phyloP scores from a whole-genome alignment of 129 eudicot genomes.

The Ambrosia trifida region DNA sequence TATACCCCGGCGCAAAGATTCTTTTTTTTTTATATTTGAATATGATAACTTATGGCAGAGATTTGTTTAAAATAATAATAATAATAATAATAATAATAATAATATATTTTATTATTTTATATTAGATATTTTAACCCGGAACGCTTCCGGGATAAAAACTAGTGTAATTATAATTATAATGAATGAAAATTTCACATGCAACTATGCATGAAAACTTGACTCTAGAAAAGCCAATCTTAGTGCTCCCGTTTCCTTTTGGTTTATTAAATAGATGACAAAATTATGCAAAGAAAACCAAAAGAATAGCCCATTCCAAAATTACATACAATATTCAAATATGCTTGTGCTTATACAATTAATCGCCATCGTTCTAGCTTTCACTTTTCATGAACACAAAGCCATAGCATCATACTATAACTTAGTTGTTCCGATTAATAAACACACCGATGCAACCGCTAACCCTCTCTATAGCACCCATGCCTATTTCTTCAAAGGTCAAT shows the following conservation, averaged over 20 bases:
- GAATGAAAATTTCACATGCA: too few relatives aligned
- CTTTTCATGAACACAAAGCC: not conserved
- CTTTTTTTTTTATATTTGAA: too few relatives aligned
- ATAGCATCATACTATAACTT: not conserved
- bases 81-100: too few relatives aligned
- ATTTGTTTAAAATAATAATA: too few relatives aligned
- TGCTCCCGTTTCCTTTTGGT: conserved; percentile 4
- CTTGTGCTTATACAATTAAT: not conserved
- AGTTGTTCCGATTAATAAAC: conserved; percentile 18
- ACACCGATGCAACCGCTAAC: conserved; percentile 1
- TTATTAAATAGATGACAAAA: not conserved
- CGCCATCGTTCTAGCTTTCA: conserved; percentile 6
- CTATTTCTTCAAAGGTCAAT: not conserved
- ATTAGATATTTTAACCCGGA: too few relatives aligned
- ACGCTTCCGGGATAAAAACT: too few relatives aligned
- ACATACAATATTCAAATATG: conserved; percentile 7
- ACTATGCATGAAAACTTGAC: not conserved
- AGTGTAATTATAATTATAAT: too few relatives aligned
- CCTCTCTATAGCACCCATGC: conserved; percentile 15
- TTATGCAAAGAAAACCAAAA: not conserved
- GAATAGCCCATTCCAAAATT: not conserved
- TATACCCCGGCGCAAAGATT: too few relatives aligned
- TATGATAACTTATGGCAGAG: too few relatives aligned
- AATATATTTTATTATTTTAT: too few relatives aligned
- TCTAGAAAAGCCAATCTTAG: not conserved